Conservation (phyloP, 768 basidiomycete species). For the Cystofilobasidium ferigula region DNA sequence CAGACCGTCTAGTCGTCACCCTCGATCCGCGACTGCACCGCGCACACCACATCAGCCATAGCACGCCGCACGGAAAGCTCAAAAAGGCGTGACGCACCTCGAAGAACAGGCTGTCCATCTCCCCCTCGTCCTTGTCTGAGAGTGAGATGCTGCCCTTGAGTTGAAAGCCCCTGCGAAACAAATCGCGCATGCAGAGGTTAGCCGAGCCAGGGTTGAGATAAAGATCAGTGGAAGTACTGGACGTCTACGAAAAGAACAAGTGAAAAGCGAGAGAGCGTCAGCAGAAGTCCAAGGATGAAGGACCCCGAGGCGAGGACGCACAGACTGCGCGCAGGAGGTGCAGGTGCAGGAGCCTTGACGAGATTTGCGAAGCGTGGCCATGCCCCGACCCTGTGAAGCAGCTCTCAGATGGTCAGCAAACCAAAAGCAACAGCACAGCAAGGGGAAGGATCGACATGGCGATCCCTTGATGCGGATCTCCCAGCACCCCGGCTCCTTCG, state of each 20-base stretch:
- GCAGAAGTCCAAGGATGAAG: not conserved
- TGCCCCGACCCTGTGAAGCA: not conserved
- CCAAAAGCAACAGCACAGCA: not conserved
- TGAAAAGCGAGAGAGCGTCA: not conserved
- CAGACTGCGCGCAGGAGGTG: slow-evolving; percentile 19
- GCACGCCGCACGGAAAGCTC: not conserved
- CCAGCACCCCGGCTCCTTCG: slow-evolving; percentile 22
- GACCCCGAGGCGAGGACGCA: not conserved
- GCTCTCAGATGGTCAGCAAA: not conserved
- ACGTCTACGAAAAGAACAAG: not conserved
- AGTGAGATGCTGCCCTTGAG: slow-evolving; percentile 22
- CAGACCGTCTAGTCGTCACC: slow-evolving; percentile 3
- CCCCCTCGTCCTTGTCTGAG: slow-evolving; percentile 25
- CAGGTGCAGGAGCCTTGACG: slow-evolving; percentile 14
- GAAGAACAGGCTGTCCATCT: slow-evolving; percentile 24
- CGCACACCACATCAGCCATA: not conserved
- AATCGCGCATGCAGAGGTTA: not conserved
- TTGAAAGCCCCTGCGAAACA: slow-evolving; percentile 6
- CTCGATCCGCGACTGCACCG: not conserved
- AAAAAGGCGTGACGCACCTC: slow-evolving; percentile 12
- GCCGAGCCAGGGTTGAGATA: not conserved
- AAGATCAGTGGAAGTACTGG: not conserved
- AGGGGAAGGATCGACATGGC: slow-evolving; percentile 6
- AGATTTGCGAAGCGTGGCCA: slow-evolving; percentile 9
- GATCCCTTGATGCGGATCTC: slow-evolving; percentile 22